Percentiles rank a stretch among this genome's conserved stretches.
These are phyloP conservation scores for Paratinospora sagittata DNA, from an alignment of 164 flowering plant genomes.

Conservation along the genomic window DNA sequence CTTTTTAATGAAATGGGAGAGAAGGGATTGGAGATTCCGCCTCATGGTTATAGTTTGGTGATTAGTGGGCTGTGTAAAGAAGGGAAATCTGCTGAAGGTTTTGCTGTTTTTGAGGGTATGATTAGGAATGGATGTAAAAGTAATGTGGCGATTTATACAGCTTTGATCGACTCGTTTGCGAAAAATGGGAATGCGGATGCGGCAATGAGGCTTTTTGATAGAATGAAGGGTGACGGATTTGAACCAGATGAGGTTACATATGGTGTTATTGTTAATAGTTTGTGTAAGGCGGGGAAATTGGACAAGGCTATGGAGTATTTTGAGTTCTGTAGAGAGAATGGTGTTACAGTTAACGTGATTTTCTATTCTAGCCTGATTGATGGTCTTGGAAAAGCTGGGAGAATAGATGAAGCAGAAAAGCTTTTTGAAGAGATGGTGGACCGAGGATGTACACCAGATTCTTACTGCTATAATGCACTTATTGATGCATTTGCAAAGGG, in stretches of 20 bases:
- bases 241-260: constrained; percentile 77
- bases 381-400: constrained; percentile 82
- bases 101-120: constrained; percentile 62
- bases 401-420: constrained; percentile 66
- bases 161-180: constrained; percentile 63
- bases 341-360: constrained; percentile 48
- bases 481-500: constrained; percentile 71
- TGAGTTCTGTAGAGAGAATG: constrained; percentile 36
- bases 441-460: constrained; percentile 65
- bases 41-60: constrained; percentile 84
- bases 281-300: constrained; percentile 69
- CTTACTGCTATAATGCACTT: constrained; percentile 83
- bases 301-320: constrained; percentile 68
- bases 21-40: constrained; percentile 62
- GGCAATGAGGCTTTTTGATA: constrained; percentile 57
- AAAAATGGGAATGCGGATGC: constrained; percentile 53
- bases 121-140: constrained; percentile 38
- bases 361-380: constrained; percentile 81
- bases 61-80: constrained; percentile 73
- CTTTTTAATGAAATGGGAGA: constrained; percentile 90
- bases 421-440: constrained; percentile 78
- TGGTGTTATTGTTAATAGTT: constrained; percentile 62
- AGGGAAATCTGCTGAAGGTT: constrained; percentile 59
- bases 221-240: constrained; percentile 72
- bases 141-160: constrained; percentile 79